A percentile compares a stretch with the other conserved stretches of the same genome.
Evolutionary conservation across 2,329 filamentous ascomycete genomes (phyloP).

Genomic region (Grosmannia penicillata): DNA sequence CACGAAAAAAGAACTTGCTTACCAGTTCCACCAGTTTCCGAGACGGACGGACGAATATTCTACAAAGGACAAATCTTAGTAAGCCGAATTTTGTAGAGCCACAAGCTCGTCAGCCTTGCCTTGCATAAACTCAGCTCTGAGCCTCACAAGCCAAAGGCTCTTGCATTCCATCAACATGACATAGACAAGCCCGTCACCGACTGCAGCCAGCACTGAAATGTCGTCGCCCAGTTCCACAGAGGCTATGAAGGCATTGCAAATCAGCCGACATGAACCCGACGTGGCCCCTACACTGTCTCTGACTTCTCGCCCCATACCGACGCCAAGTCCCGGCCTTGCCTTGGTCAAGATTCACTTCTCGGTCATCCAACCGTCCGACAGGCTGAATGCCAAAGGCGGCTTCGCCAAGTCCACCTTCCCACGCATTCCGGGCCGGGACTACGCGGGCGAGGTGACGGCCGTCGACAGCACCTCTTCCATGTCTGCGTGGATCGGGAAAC

Average conservation of each 20-base stretch:
- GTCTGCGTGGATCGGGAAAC: not conserved
- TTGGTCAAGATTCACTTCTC: not conserved
- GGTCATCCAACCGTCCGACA: constrained; percentile 1
- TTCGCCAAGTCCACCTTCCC: not conserved
- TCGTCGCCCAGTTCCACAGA: not conserved
- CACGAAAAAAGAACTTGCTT: too few relatives aligned
- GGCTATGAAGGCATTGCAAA: not conserved
- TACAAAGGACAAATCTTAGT: too few relatives aligned
- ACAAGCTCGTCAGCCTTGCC: too few relatives aligned
- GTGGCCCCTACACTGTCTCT: not conserved
- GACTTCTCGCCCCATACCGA: not conserved
- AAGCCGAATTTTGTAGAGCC: too few relatives aligned
- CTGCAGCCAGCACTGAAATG: too few relatives aligned
- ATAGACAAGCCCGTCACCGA: too few relatives aligned
- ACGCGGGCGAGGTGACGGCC: not conserved
- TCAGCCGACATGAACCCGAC: not conserved
- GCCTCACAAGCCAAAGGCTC: too few relatives aligned
- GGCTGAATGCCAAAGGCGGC: not conserved
- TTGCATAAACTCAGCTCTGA: too few relatives aligned
- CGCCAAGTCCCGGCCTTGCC: not conserved
- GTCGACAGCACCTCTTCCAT: not conserved
- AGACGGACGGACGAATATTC: too few relatives aligned
- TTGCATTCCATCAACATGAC: too few relatives aligned
- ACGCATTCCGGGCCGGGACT: constrained; percentile 1
- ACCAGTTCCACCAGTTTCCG: too few relatives aligned